Evolutionary conservation across 179 eudicot genomes (phyloP).

Genomic region (Nepenthes alata): DNA sequence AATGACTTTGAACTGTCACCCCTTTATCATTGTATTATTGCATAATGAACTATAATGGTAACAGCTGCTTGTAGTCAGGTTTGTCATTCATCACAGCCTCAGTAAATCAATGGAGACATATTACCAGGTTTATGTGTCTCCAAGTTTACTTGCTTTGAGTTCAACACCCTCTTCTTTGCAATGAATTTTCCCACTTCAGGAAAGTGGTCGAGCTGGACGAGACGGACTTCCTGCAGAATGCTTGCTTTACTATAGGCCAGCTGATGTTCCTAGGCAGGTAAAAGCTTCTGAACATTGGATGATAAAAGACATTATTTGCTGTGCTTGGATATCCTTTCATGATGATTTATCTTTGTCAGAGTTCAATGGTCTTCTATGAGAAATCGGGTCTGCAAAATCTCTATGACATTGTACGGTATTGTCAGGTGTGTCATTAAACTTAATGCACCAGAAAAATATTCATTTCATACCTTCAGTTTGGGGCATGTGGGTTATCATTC

Average conservation of each 20-base stretch:
- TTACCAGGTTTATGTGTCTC: conserved; percentile 60
- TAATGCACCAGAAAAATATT: background rate
- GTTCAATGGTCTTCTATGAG: conserved; percentile 98
- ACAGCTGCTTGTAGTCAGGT: conserved; percentile 63
- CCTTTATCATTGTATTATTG: background rate
- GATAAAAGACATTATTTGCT: background rate
- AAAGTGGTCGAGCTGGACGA: conserved; percentile 99
- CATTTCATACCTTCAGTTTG: too few relatives aligned
- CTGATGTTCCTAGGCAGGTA: conserved; percentile 94
- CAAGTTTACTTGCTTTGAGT: conserved; percentile 5
- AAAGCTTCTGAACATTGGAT: background rate
- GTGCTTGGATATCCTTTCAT: background rate
- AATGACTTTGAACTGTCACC: background rate
- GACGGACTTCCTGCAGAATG: conserved; percentile 98
- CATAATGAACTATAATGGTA: background rate
- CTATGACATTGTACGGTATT: conserved; percentile 75
- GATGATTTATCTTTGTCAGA: conserved; percentile 40
- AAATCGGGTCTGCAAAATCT: conserved; percentile 90
- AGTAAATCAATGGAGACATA: conserved; percentile 99
- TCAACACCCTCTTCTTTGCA: conserved; percentile 3
- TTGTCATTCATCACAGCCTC: conserved; percentile 82
- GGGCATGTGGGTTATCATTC: too few relatives aligned
- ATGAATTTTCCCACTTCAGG: conserved; percentile 32
- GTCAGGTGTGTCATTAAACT: conserved; percentile 45
- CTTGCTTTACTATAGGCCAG: conserved; percentile 78